Percentiles rank a stretch among this genome's conserved stretches.
Conservation (phyloP, 768 basidiomycete species). For the Holtermanniella nyarrowii region DNA sequence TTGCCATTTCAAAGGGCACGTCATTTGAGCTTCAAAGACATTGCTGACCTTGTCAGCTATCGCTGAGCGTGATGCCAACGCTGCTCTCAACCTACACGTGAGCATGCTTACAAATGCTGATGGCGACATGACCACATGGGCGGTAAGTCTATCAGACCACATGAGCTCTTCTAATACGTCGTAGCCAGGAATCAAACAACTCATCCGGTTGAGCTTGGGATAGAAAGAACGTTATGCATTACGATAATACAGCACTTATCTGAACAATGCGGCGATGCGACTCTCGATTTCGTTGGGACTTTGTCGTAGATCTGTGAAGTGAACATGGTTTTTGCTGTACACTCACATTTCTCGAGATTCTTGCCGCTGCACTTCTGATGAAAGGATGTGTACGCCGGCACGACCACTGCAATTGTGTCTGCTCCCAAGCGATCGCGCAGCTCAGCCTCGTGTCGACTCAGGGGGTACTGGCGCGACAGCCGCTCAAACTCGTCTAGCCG, state of each 20-base stretch:
- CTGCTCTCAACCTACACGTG: conserved; percentile 72
- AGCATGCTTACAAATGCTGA: conserved; percentile 71
- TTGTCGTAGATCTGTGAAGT: conserved; percentile 19
- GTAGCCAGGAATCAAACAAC: conserved; percentile 84
- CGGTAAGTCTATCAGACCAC: conserved; percentile 21
- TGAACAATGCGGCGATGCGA: no score
- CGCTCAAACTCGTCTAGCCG: conserved; percentile 28
- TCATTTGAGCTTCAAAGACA: conserved; percentile 1
- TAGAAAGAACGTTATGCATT: no score
- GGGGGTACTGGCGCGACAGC: conserved; percentile 19
- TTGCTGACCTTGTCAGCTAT: conserved; percentile 53
- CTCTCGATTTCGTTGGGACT: conserved; percentile 29
- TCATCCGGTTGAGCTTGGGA: conserved; percentile 54
- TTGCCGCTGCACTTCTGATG: conserved; percentile 23
- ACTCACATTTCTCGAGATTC: conserved; percentile 38
- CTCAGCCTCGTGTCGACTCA: conserved; percentile 33
- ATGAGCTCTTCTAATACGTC: conserved; percentile 42
- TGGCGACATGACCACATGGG: conserved; percentile 55
- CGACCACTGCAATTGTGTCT: conserved; percentile 26
- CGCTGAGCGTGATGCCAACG: conserved; percentile 62
- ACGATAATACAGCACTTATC: no score
- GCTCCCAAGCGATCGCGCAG: conserved; percentile 28
- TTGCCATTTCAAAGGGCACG: conserved; percentile 63
- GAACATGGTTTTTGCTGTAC: no score
- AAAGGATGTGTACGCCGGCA: conserved; percentile 22